Conservation (phyloP, 352 stramenopile genomes). For the Peronospora tabacina region DNA sequence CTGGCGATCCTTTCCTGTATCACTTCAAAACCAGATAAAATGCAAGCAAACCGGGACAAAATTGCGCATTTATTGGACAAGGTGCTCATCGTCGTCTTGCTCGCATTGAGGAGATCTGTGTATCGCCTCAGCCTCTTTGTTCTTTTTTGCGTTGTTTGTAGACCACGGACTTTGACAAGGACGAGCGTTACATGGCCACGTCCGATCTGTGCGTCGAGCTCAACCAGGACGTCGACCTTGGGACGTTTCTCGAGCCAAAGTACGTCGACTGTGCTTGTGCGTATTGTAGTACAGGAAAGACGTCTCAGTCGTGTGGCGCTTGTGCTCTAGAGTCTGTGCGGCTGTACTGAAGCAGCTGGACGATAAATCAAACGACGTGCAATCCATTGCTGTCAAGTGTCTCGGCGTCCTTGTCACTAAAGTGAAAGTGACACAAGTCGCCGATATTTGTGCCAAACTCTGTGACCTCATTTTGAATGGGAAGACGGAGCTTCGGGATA, state of each 20-base stretch:
- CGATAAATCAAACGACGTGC: constrained; percentile 98
- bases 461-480: constrained; percentile 94
- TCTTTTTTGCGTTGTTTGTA: constrained; percentile 8
- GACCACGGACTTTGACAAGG: constrained; percentile 91
- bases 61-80: constrained; percentile 80
- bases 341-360: constrained; percentile 95
- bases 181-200: constrained; percentile 99
- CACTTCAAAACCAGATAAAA: constrained; percentile 23
- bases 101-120: background rate
- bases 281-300: background rate
- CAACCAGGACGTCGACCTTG: constrained; percentile 88
- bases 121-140: constrained; percentile 3
- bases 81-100: constrained; percentile 18
- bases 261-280: constrained; percentile 24
- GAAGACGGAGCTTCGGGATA: constrained; percentile 95
- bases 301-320: constrained; percentile 1
- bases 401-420: constrained; percentile 95
- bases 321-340: constrained; percentile 81
- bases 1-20: constrained; percentile 17
- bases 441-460: constrained; percentile 96
- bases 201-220: constrained; percentile 96
- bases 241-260: constrained; percentile 76
- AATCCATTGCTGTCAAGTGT: constrained; percentile 90
- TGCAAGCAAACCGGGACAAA: constrained; percentile 67
- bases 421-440: constrained; percentile 91